phyloP scores from a whole-genome alignment of 306 rosid species.

The Vicia villosa region DNA sequence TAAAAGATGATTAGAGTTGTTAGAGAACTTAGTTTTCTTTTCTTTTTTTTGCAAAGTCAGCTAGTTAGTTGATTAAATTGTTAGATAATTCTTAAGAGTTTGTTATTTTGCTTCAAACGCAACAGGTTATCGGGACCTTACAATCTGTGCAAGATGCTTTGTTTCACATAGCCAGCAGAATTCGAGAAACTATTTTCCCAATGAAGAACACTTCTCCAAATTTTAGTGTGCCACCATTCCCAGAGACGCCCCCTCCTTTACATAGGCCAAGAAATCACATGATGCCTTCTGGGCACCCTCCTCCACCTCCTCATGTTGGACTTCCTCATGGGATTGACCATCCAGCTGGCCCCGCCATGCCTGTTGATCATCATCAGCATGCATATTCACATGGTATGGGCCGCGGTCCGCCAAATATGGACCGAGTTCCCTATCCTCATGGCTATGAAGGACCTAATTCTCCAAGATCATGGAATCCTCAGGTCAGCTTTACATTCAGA shows the following conservation, averaged over 20 bases:
- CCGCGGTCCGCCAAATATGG: constrained; percentile 64
- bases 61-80: background rate
- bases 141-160: constrained; percentile 88
- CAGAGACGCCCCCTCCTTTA: constrained; percentile 71
- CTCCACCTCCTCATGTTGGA: constrained; percentile 65
- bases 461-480: constrained; percentile 75
- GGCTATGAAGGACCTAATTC: constrained; percentile 72
- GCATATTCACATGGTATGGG: constrained; percentile 55
- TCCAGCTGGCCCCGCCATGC: constrained; percentile 53
- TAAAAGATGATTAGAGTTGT: background rate
- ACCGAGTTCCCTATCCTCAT: constrained; percentile 64
- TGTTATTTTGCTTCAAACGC: constrained; percentile 6
- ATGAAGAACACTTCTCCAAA: constrained; percentile 62
- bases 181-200: constrained; percentile 80
- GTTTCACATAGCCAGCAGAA: constrained; percentile 78
- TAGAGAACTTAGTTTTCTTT: background rate
- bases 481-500: constrained; percentile 45
- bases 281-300: constrained; percentile 64
- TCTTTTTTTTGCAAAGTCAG: background rate
- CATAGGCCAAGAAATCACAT: constrained; percentile 69
- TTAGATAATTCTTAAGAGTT: background rate
- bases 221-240: constrained; percentile 57
- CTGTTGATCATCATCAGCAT: constrained; percentile 62
- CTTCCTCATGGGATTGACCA: constrained; percentile 67
- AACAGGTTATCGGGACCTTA: constrained; percentile 69